Base-by-base conservation (phyloP, 2,329 filamentous ascomycete species). In the Pseudogymnoascus pannorum region DNA sequence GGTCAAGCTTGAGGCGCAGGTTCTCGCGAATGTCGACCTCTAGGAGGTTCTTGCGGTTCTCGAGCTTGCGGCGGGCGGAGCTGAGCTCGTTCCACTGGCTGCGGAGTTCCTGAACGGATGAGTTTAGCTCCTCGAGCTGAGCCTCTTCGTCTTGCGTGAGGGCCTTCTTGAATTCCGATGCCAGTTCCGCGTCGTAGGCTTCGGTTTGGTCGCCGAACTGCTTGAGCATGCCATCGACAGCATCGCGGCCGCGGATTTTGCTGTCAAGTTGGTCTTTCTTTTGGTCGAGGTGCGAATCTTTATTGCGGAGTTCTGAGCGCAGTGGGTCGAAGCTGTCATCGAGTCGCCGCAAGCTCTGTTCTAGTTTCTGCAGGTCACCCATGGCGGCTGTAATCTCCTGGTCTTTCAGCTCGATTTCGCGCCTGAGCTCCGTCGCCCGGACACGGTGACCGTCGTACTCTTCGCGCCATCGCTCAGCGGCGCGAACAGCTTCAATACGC, bases 21-120 rank as follows among this genome's bases (percentile, higher is more conserved):
- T 96, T 96, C 69, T 95, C 90, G n/a, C 88, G 87, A 57, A 99
- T 78, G 70, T 96, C 91, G 33, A 90, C 85, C 72, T 99, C 93
- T 26, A 97, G 80, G 36, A 90, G 84, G 60, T 88, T 87, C 76
- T 96, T 97, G 60, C 85, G 84, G 24, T 82, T 84, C 74, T 97
- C 92, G 1, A 95, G 79, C 61, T 92, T 88, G 65, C 89, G 84
- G 33, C 92, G 86, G 62, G 84, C 81, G 61, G 81, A 84, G 69
- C 88, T 91, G 51, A 92, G 74, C 61, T 91, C 86, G 58, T 89
- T 88, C 77, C 91, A 88, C 68, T 92, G 84, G 66, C 85, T 87
- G 64, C 90, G 86, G 48, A 97, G 76, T 42, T 88, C 84, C 68
- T 92, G 89, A 5, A 91, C 85, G 11, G 81, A 81, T 4, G 78